A percentile compares a stretch with the other conserved stretches of the same genome.
These are phyloP conservation scores for Croton laevigatus DNA, from an alignment of 441 rosid species.

Conservation along the genomic window DNA sequence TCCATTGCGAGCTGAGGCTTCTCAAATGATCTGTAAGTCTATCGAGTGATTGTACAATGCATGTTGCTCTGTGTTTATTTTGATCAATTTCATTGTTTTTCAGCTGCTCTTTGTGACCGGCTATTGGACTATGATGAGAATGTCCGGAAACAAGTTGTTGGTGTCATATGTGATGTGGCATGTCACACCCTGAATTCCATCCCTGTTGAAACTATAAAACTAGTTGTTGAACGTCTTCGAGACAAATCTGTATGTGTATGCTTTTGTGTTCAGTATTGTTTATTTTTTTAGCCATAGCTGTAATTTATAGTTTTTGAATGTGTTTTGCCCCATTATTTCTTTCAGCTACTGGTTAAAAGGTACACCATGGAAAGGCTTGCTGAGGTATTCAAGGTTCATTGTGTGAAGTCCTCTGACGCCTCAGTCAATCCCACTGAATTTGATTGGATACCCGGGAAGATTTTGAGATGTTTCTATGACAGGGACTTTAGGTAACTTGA, in stretches of 20 bases:
- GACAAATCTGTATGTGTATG: slow-evolving; percentile 88
- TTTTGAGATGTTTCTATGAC: slow-evolving; percentile 93
- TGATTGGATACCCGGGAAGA: slow-evolving; percentile 99
- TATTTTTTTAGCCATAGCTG: slow-evolving; percentile 12
- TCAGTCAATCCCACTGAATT: slow-evolving; percentile 48
- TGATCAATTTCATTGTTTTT: slow-evolving; percentile 27
- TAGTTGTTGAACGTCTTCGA: slow-evolving; percentile 89
- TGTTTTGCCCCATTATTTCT: slow-evolving; percentile 4
- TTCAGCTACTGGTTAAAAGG: slow-evolving; percentile 84
- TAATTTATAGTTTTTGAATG: slow-evolving; percentile 16
- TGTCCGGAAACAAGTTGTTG: slow-evolving; percentile 94
- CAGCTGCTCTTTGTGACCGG: slow-evolving; percentile 97
- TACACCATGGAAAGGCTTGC: slow-evolving; percentile 91
- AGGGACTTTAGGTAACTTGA: slow-evolving; percentile 81
- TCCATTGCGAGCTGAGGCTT: slow-evolving; percentile 76
- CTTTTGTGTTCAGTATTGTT: slow-evolving; percentile 19
- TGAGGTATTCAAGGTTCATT: slow-evolving; percentile 72
- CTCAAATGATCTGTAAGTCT: slow-evolving; percentile 78
- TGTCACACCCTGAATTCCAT: slow-evolving; percentile 61
- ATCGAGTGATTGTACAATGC: slow-evolving; percentile 24
- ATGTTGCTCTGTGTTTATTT: slow-evolving; percentile 25
- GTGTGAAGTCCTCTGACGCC: slow-evolving; percentile 49
- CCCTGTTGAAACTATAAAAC: slow-evolving; percentile 75
- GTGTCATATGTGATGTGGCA: slow-evolving; percentile 85
- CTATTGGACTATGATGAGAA: slow-evolving; percentile 98